Conservation (phyloP, 108 stramenopile genomes). For the Nannochloropsis gaditana region DNA sequence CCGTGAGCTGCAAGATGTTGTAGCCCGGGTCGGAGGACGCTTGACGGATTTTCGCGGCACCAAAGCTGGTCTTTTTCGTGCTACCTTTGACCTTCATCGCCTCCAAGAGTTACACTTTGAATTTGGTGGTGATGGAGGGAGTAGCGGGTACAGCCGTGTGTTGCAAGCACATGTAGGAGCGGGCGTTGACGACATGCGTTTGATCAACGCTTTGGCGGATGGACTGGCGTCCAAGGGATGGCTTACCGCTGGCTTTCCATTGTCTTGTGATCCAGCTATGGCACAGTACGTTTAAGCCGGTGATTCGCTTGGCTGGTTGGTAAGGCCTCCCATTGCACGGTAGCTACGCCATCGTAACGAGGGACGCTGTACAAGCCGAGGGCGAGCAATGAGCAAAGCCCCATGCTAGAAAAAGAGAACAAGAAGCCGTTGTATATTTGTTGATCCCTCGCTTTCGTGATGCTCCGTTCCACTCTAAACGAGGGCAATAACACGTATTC, state of each 20-base stretch:
- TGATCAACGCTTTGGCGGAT: slow-evolving; percentile 8
- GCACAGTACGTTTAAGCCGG: not conserved
- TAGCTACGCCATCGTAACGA: no score
- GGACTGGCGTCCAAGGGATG: slow-evolving; percentile 3
- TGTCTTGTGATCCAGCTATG: slow-evolving; percentile 9
- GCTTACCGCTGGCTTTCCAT: not conserved
- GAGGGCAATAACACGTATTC: no score
- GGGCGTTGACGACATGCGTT: not conserved
- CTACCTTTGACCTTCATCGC: not conserved
- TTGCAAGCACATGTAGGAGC: not conserved
- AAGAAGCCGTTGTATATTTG: no score
- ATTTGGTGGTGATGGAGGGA: not conserved
- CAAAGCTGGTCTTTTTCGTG: not conserved
- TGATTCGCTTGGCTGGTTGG: no score
- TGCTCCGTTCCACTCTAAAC: no score
- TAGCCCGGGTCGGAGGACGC: not conserved
- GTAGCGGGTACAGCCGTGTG: slow-evolving; percentile 1
- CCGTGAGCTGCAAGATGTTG: not conserved
- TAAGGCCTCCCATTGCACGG: no score
- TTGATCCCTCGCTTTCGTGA: no score
- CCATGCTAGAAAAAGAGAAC: no score
- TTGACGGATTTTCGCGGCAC: not conserved
- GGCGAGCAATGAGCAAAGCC: no score
- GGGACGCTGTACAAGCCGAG: no score
- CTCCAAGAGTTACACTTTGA: not conserved